Base-by-base conservation (phyloP, 1,284 basidiomycete species). In the Boletus semigastroideus region DNA sequence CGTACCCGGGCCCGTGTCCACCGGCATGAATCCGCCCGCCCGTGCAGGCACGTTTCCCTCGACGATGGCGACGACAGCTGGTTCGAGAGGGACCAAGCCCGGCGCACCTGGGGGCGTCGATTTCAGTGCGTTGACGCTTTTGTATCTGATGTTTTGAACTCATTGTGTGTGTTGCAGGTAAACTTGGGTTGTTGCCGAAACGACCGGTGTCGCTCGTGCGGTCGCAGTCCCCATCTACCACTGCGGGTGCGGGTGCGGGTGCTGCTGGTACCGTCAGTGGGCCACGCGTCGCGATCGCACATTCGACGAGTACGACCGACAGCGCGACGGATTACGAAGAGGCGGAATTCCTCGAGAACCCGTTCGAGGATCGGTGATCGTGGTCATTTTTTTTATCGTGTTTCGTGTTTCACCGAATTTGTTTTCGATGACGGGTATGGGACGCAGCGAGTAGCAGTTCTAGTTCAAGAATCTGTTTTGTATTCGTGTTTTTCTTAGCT, bases 171-270 rank as follows among this genome's bases (percentile, higher is more conserved):
- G 19, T 22, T 8, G 25, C 33, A 68, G 63, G 57, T 44, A 88
- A 87, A 68, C 72, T 89, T 3, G 87, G 87, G n/a, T 65, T 90
- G 34, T 72, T 90, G 19, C 87, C 87, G 5, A 88, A 87, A 68
- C 79, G 83, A 1, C 84, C 87, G 3, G 86, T 90, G 13, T 83
- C 85, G 10, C 75, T 89, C n/a, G 63, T 86, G 22, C 75, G 74
- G 36, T 43, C 65, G 34, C 63, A 66, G 44, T 66, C 72, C 11
- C 65, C 71, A 36, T 57, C 66, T 20, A 17, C 12, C 17, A 19
- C 40, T n/a, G n/a, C n/a, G 3, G 27, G 42, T 6, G 20, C 42
- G 1, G 40, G 46, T 17, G 42, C 25, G 1, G n/a, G 46, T 12
- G 11, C 31, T 9, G 33, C 22, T 5, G 22, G 22, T 3, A 22